Evolutionary conservation across 1,139 yeast species (phyloP), one percentile per base, ranked within the genome.

Genomic region (Candida sanyaensis): DNA sequence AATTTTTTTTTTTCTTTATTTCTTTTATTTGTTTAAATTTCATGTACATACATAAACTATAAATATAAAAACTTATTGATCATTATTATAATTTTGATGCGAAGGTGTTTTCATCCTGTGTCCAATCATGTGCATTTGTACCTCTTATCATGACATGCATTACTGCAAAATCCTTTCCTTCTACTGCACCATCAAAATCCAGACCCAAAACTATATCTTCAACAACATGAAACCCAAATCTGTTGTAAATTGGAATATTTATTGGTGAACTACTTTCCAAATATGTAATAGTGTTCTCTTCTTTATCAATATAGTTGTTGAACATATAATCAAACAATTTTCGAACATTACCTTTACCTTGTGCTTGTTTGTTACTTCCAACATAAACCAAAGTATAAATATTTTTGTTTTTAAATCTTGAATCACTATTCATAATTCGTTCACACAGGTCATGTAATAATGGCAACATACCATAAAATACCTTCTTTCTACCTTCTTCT

Each of bases 301-400:
- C 63, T 42, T 66, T 64, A 55, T 84, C 88, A 45, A 85, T 72
- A 59, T 76, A 69, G 45, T 73, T 68, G 28, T 68, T 62, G 54
- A 81, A 81, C 77, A 81, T 78, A 56, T 70, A 76, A n/a, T 81
- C 80, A 54, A 84, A 77, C 59, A 82, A 69, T 44, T 72, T 72
- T 42, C 88, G 64, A n/a, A 77, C 82, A 60, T 84, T 83, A 7
- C 89, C 89, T 61, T 83, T 83, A 33, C 89, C 89, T 57, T 86
- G 71, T 8, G 87, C 86, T 23, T 64, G 58, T n/a, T 74, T 75
- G 9, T 78, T 68, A 6, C 86, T 78, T 2, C 88, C 89, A 41
- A 84, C 65, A 58, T 84, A 84, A 33, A 84, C 86, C 58, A 84
- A 72, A 13, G 86, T 82, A 68, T 75, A 84, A 6, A 73, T 61